Conservation (phyloP, 345 rosid genomes). For the Garcia nutans region DNA sequence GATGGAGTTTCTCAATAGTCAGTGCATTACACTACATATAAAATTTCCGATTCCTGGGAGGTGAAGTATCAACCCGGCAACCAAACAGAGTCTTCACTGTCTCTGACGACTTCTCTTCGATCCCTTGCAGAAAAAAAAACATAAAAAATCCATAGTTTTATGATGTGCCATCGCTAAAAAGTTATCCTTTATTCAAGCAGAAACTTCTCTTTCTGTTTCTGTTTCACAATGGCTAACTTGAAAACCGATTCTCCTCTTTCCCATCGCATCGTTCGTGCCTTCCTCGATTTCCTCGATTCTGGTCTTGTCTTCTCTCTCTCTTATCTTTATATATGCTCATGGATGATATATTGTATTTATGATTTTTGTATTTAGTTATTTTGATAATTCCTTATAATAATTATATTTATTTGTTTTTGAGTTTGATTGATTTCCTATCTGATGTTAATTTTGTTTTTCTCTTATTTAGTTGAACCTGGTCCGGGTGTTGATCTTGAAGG, state of each 20-base stretch:
- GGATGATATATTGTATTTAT: too few species aligned
- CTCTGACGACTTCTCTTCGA: not conserved
- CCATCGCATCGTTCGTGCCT: slow-evolving; percentile 66
- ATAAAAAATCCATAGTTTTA: not conserved
- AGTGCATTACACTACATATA: too few species aligned
- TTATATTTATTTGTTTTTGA: not conserved
- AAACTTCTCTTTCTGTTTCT: not conserved
- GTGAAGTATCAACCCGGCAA: not conserved
- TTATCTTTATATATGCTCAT: not conserved
- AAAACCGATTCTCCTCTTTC: slow-evolving; percentile 61
- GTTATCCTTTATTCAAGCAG: not conserved
- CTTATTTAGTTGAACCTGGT: slow-evolving; percentile 55
- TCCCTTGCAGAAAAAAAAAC: not conserved
- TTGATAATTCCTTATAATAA: not conserved
- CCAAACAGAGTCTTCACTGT: not conserved
- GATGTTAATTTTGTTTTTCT: not conserved
- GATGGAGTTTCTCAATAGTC: too few species aligned
- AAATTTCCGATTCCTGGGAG: not conserved
- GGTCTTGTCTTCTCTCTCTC: slow-evolving; percentile 47
- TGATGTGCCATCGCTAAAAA: not conserved
- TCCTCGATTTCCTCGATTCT: slow-evolving; percentile 70
- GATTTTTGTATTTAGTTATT: too few species aligned
- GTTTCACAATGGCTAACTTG: slow-evolving; percentile 46
- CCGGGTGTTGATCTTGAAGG: slow-evolving; percentile 78
- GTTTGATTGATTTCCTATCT: not conserved